Conservation (phyloP, 108 stramenopile genomes). For the Chaetoceros tenuissimus region DNA sequence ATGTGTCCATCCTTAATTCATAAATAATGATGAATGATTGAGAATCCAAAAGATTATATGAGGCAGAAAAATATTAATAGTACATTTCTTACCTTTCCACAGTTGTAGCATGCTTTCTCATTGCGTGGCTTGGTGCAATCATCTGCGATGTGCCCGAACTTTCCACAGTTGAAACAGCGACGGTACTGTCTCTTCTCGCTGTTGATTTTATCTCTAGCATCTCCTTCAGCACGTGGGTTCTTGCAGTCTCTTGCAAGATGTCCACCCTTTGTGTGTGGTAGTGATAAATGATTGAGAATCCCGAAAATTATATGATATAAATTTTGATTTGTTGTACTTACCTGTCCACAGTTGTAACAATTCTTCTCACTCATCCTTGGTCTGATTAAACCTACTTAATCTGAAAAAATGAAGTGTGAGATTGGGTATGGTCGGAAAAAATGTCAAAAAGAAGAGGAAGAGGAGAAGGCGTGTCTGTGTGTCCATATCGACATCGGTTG, state of each 20-base stretch:
- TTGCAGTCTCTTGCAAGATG: conserved; percentile 53
- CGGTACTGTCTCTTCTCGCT: conserved; percentile 42
- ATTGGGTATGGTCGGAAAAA: too few species aligned
- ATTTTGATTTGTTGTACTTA: conserved; percentile 9
- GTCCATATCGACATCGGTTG: too few species aligned
- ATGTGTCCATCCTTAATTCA: neutral
- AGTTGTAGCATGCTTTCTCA: conserved; percentile 77
- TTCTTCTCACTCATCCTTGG: conserved; percentile 40
- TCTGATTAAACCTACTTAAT: too few species aligned
- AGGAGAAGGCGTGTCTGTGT: too few species aligned
- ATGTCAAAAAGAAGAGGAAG: too few species aligned
- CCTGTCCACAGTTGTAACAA: conserved; percentile 75
- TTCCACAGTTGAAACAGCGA: conserved; percentile 78
- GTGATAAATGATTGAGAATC: neutral
- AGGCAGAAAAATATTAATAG: too few species aligned
- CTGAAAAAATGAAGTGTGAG: too few species aligned
- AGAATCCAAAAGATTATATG: too few species aligned
- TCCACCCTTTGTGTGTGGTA: conserved; percentile 22
- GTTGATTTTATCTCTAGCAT: conserved; percentile 35
- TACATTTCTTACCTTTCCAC: too few species aligned
- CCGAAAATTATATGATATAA: neutral
- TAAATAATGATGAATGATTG: too few species aligned
- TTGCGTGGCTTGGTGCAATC: conserved; percentile 57
- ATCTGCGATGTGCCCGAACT: conserved; percentile 56
- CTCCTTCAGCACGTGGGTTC: conserved; percentile 49